phyloP scores from a whole-genome alignment of 345 rosid species.

The Sonneratia caseolaris region DNA sequence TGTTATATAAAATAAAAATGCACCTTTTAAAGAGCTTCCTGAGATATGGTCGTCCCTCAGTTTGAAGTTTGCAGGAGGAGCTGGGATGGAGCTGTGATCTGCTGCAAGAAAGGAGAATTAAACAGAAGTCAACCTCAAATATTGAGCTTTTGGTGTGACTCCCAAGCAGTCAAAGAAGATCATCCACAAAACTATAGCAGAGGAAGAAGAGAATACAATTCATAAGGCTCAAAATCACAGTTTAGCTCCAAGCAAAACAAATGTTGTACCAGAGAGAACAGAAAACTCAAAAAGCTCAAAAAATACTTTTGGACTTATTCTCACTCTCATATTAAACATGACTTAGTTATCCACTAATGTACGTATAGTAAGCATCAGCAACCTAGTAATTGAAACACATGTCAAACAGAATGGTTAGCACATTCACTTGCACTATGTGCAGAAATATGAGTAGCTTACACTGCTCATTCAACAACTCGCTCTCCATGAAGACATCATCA shows the following conservation, averaged over 20 bases:
- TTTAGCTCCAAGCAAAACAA: neutral
- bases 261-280: too few relatives aligned
- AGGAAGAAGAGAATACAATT: neutral
- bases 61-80: constrained; percentile 74
- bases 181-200: neutral
- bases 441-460: constrained; percentile 28
- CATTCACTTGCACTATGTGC: neutral
- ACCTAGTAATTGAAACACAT: neutral
- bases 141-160: neutral
- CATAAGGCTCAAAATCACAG: neutral
- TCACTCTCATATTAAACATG: neutral
- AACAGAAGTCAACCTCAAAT: constrained; percentile 8
- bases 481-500: constrained; percentile 69
- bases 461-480: constrained; percentile 67
- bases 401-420: neutral
- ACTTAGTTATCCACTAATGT: neutral
- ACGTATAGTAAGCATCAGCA: neutral
- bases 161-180: too few relatives aligned
- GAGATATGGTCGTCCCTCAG: constrained; percentile 78
- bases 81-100: constrained; percentile 59
- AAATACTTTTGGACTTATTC: neutral
- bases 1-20: neutral
- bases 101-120: constrained; percentile 36
- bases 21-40: constrained; percentile 95
- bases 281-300: neutral